These are phyloP conservation scores for Colletotrichum tropicicola DNA, from an alignment of 2,329 filamentous ascomycete species.

Conservation along the genomic window DNA sequence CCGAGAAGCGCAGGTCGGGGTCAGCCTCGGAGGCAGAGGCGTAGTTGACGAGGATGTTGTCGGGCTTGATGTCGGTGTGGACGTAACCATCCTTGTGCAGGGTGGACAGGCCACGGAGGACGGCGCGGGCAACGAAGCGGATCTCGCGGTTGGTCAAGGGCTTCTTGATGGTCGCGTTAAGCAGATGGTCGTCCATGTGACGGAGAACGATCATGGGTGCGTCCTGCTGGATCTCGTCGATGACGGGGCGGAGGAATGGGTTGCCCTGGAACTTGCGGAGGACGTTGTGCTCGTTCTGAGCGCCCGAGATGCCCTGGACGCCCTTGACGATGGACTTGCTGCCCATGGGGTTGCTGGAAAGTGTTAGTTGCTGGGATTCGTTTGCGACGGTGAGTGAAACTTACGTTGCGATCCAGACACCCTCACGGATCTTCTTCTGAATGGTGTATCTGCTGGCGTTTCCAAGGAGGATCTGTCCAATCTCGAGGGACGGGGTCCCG, in stretches of 20 bases:
- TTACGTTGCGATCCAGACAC: conserved; percentile 28
- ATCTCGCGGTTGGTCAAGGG: conserved; percentile 28
- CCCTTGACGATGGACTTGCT: conserved; percentile 29
- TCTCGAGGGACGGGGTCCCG: conserved; percentile 28
- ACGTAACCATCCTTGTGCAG: conserved; percentile 27
- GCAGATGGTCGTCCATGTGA: conserved; percentile 26
- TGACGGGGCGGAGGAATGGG: conserved; percentile 28
- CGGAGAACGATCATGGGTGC: conserved; percentile 28
- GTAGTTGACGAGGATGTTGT: conserved; percentile 29
- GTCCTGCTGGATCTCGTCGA: conserved; percentile 30
- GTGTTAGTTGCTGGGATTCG: background rate
- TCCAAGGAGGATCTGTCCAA: conserved; percentile 27
- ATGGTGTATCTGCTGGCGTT: conserved; percentile 29
- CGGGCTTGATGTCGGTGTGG: conserved; percentile 28
- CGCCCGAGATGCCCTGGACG: conserved; percentile 24
- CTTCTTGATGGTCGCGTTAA: conserved; percentile 29
- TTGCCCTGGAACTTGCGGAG: conserved; percentile 28
- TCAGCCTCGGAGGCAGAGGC: conserved; percentile 20
- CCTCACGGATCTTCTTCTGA: conserved; percentile 31
- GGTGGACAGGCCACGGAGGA: conserved; percentile 24
- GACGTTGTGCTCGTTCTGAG: conserved; percentile 28
- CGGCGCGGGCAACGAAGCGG: conserved; percentile 25
- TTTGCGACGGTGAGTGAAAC: background rate
- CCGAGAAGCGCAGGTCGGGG: conserved; percentile 24
- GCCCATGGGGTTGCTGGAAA: conserved; percentile 16